phyloP scores from a whole-genome alignment of 2,329 filamentous ascomycete species.

The Neoscytalidium dimidiatum region DNA sequence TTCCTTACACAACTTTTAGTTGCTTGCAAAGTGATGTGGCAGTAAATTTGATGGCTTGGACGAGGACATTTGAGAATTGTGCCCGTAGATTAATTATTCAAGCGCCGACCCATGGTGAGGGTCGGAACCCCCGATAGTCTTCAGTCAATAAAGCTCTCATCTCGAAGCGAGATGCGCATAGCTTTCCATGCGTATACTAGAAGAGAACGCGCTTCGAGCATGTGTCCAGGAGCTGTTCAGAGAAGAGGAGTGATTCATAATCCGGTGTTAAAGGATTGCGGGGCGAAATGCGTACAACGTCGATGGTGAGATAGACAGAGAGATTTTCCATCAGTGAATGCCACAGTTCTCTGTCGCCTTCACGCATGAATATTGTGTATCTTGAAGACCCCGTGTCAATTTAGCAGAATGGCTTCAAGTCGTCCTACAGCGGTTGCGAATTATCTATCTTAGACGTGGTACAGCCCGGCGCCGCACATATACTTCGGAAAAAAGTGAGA shows the following conservation, averaged over 20 bases:
- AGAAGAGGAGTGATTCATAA: background rate
- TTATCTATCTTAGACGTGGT: background rate
- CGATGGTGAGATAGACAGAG: conserved; percentile 6
- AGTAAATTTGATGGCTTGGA: conserved; percentile 43
- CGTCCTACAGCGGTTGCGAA: background rate
- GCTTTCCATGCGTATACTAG: conserved; percentile 36
- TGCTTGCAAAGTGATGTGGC: conserved; percentile 42
- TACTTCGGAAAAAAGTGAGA: background rate
- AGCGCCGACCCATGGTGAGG: conserved; percentile 16
- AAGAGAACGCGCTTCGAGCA: conserved; percentile 37
- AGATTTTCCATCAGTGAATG: background rate
- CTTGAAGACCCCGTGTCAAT: background rate
- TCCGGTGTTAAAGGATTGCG: too few relatives aligned
- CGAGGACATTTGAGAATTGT: conserved; percentile 29
- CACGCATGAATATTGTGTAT: background rate
- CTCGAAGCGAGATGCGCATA: conserved; percentile 26
- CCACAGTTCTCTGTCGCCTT: background rate
- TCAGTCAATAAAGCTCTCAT: background rate
- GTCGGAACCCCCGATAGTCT: background rate
- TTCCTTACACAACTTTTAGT: conserved; percentile 36
- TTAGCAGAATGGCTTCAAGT: background rate
- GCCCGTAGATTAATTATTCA: conserved; percentile 29
- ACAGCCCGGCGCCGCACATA: background rate
- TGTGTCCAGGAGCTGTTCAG: conserved; percentile 28
- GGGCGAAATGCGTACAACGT: background rate